Percentiles rank a stretch among this genome's conserved stretches.
Evolutionary conservation across 345 rosid genomes (phyloP).

Genomic region (Camelina hispida): DNA sequence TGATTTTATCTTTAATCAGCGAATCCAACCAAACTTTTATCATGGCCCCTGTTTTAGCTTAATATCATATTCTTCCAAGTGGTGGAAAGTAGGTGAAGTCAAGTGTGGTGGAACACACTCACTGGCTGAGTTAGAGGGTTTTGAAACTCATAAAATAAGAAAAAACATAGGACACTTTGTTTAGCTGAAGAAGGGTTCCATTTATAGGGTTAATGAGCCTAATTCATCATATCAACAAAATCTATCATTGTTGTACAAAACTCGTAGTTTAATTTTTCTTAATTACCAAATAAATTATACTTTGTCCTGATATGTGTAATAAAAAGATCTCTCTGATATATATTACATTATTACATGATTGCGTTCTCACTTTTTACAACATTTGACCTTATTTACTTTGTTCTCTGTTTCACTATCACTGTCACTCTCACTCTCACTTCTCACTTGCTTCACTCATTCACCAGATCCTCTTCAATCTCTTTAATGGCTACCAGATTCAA

Average conservation of each 20-base stretch:
- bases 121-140: not conserved
- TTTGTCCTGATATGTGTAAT: too few relatives aligned
- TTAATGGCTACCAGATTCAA: slow-evolving; percentile 65
- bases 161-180: not conserved
- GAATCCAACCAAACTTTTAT: not conserved
- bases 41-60: not conserved
- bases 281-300: too few relatives aligned
- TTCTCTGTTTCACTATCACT: slow-evolving; percentile 15
- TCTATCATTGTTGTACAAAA: too few relatives aligned
- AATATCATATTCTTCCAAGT: not conserved
- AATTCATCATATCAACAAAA: not conserved
- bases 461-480: slow-evolving; percentile 35
- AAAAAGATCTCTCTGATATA: too few relatives aligned
- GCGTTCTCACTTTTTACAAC: not conserved
- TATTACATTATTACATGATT: slow-evolving; percentile 18
- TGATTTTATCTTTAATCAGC: not conserved
- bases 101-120: not conserved
- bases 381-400: slow-evolving; percentile 4
- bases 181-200: not conserved
- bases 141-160: not conserved
- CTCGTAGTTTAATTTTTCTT: too few relatives aligned
- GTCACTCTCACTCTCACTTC: slow-evolving; percentile 33
- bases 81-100: slow-evolving; percentile 9
- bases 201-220: not conserved
- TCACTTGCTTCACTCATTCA: slow-evolving; percentile 12